These are phyloP conservation scores for Pisolithus sp. DNA, from an alignment of 768 basidiomycete genomes.

Conservation along the genomic window DNA sequence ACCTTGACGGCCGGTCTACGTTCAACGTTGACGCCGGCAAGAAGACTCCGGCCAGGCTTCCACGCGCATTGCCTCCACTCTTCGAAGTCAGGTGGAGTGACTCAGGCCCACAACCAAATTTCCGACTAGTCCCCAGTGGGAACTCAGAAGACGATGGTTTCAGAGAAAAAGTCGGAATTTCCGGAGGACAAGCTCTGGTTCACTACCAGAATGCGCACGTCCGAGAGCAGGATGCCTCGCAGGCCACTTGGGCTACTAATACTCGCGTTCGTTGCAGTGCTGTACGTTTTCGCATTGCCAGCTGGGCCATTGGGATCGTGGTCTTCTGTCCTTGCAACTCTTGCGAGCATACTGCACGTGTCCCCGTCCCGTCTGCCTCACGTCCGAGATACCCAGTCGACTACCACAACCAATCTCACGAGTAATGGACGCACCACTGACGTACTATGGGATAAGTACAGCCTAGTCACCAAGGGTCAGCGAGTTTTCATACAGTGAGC, in stretches of 20 bases:
- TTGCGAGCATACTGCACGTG: neutral
- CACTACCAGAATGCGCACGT: too few relatives aligned
- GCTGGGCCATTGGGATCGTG: neutral
- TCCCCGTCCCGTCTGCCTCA: neutral
- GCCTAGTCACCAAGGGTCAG: conserved; percentile 61
- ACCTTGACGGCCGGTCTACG: too few relatives aligned
- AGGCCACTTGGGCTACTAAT: neutral
- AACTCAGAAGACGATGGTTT: too few relatives aligned
- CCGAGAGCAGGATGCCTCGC: neutral
- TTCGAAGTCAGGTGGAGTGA: too few relatives aligned
- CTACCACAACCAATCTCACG: conserved; percentile 5
- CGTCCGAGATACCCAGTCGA: neutral
- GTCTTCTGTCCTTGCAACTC: neutral
- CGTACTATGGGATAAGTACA: conserved; percentile 63
- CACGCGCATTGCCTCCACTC: too few relatives aligned
- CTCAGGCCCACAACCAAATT: too few relatives aligned
- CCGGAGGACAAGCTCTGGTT: too few relatives aligned
- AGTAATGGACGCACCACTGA: conserved; percentile 32
- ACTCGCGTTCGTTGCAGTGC: neutral
- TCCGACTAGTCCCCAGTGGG: too few relatives aligned
- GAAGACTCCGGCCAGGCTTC: too few relatives aligned
- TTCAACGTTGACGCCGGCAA: too few relatives aligned
- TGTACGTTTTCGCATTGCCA: neutral
- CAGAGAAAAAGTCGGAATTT: too few relatives aligned
- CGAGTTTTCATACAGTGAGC: conserved; percentile 67